Conservation (phyloP, 441 rosid species). For the Bocquillonia castaneifolia region DNA sequence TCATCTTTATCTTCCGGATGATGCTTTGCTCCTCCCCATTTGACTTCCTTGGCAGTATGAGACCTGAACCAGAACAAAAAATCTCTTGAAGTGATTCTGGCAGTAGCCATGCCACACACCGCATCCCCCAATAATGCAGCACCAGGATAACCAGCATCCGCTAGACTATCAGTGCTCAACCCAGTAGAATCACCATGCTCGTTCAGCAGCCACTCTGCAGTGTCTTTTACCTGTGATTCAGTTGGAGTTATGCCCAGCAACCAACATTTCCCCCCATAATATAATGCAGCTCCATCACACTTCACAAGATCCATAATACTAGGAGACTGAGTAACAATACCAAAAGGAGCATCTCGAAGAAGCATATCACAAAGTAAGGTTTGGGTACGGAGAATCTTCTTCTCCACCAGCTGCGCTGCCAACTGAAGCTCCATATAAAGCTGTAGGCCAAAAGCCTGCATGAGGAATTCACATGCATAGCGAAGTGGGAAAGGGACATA, state of each 20-base stretch:
- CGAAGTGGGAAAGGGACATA: constrained; percentile 68
- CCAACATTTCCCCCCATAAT: constrained; percentile 56
- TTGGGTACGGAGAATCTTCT: constrained; percentile 60
- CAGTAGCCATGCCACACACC: constrained; percentile 79
- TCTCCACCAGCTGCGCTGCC: constrained; percentile 56
- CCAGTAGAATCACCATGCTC: constrained; percentile 66
- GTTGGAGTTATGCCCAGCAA: constrained; percentile 67
- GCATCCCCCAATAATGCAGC: constrained; percentile 62
- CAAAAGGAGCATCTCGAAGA: constrained; percentile 59
- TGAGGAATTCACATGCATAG: constrained; percentile 72
- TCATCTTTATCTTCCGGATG: constrained; percentile 58
- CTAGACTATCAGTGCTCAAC: constrained; percentile 67
- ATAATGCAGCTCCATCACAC: constrained; percentile 83
- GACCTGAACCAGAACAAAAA: constrained; percentile 89
- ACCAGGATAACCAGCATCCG: constrained; percentile 61
- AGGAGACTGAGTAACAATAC: constrained; percentile 71
- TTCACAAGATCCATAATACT: constrained; percentile 77
- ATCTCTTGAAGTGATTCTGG: constrained; percentile 58
- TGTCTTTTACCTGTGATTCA: constrained; percentile 60
- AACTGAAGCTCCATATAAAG: constrained; percentile 69
- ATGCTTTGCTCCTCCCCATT: constrained; percentile 91
- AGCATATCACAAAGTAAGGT: constrained; percentile 74
- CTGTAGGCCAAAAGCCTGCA: constrained; percentile 76
- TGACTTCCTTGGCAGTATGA: constrained; percentile 60
- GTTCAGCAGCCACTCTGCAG: constrained; percentile 53